Percentiles rank a stretch among this genome's conserved stretches.
Conservation (phyloP, 441 rosid species). For the Isatis lusitanica region DNA sequence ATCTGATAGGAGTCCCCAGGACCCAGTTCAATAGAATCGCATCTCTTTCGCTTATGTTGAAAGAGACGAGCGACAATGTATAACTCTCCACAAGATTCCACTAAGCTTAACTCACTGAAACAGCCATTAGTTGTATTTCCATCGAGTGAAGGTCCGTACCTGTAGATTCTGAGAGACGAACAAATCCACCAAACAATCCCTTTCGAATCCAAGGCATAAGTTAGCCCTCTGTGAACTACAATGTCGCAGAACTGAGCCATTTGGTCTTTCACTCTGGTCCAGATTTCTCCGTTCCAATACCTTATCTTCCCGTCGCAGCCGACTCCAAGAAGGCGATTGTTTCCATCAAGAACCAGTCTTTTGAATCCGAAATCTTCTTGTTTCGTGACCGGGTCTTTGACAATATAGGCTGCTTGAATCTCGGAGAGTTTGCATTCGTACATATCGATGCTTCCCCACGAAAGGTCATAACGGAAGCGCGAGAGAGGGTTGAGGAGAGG, state of each 20-base stretch:
- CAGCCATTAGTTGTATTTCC: background rate
- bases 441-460: background rate
- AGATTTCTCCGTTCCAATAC: slow-evolving; percentile 13
- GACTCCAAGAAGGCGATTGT: background rate
- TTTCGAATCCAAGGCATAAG: slow-evolving; percentile 25
- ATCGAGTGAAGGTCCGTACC: slow-evolving; percentile 31
- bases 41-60: no score
- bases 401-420: slow-evolving; percentile 8
- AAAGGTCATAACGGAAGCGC: background rate
- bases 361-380: slow-evolving; percentile 20
- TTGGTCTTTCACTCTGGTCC: background rate
- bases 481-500: slow-evolving; percentile 29
- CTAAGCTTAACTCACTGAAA: background rate
- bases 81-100: slow-evolving; percentile 37
- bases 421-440: slow-evolving; percentile 9
- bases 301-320: slow-evolving; percentile 3
- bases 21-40: no score
- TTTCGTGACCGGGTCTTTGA: background rate
- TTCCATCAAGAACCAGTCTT: background rate
- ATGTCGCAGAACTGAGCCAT: slow-evolving; percentile 7
- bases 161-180: slow-evolving; percentile 18
- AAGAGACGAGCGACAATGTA: slow-evolving; percentile 35
- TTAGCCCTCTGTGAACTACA: slow-evolving; percentile 12
- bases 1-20: no score
- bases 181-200: slow-evolving; percentile 36